Conservation (phyloP, 129 eudicot genomes). For the Dittrichia graveolens region DNA sequence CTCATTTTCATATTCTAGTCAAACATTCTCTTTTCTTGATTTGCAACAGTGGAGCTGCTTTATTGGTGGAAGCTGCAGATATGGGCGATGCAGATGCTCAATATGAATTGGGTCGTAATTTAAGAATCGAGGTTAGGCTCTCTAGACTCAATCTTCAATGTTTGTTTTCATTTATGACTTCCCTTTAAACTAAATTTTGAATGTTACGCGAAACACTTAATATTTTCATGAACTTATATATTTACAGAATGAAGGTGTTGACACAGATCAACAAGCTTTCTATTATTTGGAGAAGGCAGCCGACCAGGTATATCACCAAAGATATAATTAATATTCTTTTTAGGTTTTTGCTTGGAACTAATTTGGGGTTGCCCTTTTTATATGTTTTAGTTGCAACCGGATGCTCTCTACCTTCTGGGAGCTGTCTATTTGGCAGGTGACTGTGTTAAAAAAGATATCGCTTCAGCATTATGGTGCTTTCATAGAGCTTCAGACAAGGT, state of each 20-base stretch:
- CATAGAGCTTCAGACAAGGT: constrained; percentile 89
- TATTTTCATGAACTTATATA: background rate
- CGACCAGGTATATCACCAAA: constrained; percentile 55
- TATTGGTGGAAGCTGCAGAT: constrained; percentile 87
- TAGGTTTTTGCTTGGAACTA: constrained; percentile 3
- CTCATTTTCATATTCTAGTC: background rate
- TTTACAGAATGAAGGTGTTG: constrained; percentile 66
- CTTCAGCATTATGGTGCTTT: constrained; percentile 78
- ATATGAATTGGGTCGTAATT: constrained; percentile 72
- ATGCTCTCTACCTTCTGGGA: constrained; percentile 84
- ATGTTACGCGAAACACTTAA: background rate
- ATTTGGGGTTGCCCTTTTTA: constrained; percentile 18
- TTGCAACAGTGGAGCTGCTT: constrained; percentile 75
- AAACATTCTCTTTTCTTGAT: background rate
- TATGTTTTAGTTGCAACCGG: constrained; percentile 73
- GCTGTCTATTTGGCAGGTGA: constrained; percentile 76
- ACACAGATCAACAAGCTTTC: constrained; percentile 77
- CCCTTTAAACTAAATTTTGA: constrained; percentile 1
- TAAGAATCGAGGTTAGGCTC: constrained; percentile 68
- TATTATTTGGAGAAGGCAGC: constrained; percentile 78
- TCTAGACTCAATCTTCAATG: background rate
- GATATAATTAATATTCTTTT: background rate
- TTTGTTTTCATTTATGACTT: background rate
- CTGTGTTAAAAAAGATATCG: constrained; percentile 67
- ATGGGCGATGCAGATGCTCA: constrained; percentile 95